Percentiles rank a stretch among this genome's conserved stretches.
phyloP scores from a whole-genome alignment of 805 yeast genomes.

The Lachancea sp. region DNA sequence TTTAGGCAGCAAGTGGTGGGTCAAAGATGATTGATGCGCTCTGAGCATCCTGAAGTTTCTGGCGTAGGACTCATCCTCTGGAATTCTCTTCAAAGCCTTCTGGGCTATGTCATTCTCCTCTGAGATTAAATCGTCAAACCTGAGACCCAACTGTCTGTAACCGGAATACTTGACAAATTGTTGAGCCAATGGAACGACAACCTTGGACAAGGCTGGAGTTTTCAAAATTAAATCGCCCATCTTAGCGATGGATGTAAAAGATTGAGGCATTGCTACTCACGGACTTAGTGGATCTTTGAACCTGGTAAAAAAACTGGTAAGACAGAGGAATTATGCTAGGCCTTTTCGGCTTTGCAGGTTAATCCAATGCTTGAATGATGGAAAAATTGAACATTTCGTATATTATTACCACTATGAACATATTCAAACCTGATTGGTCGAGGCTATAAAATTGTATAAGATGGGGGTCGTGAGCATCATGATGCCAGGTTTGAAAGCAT shows the following conservation, averaged over 20 bases:
- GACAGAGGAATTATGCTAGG: no score
- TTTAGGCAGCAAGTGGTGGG: constrained; percentile 80
- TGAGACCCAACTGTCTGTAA: constrained; percentile 91
- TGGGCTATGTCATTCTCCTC: constrained; percentile 87
- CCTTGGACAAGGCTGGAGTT: constrained; percentile 68
- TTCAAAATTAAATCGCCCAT: constrained; percentile 72
- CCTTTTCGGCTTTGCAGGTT: no score
- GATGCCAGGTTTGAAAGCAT: not conserved
- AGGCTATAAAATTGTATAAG: not conserved
- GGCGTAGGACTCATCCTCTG: constrained; percentile 76
- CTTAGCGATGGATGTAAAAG: constrained; percentile 65
- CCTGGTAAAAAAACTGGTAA: not conserved
- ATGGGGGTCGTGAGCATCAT: not conserved
- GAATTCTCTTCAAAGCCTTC: constrained; percentile 83
- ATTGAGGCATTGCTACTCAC: constrained; percentile 31
- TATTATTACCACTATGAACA: not conserved
- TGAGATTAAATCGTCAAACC: constrained; percentile 76
- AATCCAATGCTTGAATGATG: no score
- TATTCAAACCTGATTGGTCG: constrained; percentile 5
- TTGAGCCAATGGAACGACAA: constrained; percentile 75
- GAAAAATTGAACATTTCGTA: not conserved
- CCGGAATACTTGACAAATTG: constrained; percentile 72
- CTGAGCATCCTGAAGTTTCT: constrained; percentile 89
- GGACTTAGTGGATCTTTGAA: not conserved
- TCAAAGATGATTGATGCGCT: constrained; percentile 81